Evolutionary conservation across 257 asterid genomes (phyloP), one percentile per base, ranked within the genome.

Genomic region (Solanum clarkiae): DNA sequence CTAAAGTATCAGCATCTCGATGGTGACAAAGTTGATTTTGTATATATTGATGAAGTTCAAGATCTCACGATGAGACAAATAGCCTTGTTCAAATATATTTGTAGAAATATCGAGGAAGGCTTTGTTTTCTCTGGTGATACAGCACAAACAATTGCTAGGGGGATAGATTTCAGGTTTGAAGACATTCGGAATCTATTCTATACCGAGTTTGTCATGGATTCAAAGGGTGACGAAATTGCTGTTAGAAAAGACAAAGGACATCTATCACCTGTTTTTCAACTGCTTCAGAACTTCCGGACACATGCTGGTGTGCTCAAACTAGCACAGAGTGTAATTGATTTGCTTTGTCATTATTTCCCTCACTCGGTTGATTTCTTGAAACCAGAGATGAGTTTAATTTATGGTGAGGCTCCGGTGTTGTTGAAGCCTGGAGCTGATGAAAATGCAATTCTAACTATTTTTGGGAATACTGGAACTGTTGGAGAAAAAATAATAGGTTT

Each of bases 1-100:
- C 91, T 94, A 4, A 84, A 68, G 51, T 84, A 81, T 29, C 89
- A 81, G 22, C 79, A 65, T 36, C 62, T 92, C 36, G 72, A 72
- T 0, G 91, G 98, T 59, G 94, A 92, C 84, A 93, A 93, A 84
- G 90, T 94, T 90, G 95, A 94, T 84, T 94, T 91, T 85, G 95
- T 94, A 2, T 94, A 92, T 85, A 86, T 94, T 85, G 96, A 94
- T 84, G 97, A 94, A 88, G 95, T 94, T 4, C 97, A 92, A 65
- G 97, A 94, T 74, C 93, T 94, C 9, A 91, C 90, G 7, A 91
- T 92, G 93, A 87, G 90, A 26, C 97, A 94, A 62, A 86, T 92
- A 32, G 87, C 94, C 1, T 94, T 94, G 36, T 92, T 92, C 86
- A 84, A 89, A 82, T 85, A 91, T 81, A 84, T 93, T 60, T 92